phyloP scores from a whole-genome alignment of 371 early-diverging fungal species.

The Mortierella sp. region DNA sequence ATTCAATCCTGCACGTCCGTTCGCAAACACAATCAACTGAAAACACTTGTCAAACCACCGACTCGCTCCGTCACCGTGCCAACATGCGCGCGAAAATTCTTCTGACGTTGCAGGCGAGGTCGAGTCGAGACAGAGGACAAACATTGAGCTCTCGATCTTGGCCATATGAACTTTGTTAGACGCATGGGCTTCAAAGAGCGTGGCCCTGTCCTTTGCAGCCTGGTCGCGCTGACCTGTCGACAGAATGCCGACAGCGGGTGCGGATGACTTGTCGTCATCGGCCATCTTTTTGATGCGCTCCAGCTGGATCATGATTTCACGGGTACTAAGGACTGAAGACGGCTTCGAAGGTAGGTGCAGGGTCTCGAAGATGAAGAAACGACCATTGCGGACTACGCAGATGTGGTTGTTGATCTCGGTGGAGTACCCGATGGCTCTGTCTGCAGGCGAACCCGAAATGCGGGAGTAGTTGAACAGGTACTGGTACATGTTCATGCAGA shows the following conservation, averaged over 20 bases:
- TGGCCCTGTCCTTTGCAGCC: slow-evolving; percentile 65
- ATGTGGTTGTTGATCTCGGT: slow-evolving; percentile 66
- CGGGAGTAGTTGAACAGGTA: slow-evolving; percentile 74
- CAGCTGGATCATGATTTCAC: slow-evolving; percentile 55
- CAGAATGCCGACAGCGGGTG: slow-evolving; percentile 63
- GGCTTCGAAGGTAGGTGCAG: slow-evolving; percentile 67
- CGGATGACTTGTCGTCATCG: slow-evolving; percentile 42
- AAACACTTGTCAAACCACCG: slow-evolving; percentile 94
- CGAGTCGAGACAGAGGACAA: slow-evolving; percentile 91
- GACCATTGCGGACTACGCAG: slow-evolving; percentile 71
- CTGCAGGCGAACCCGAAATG: slow-evolving; percentile 64
- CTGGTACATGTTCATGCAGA: slow-evolving; percentile 76
- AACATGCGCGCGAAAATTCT: slow-evolving; percentile 83
- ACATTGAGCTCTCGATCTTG: slow-evolving; percentile 84
- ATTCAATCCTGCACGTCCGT: slow-evolving; percentile 93
- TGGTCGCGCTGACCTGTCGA: slow-evolving; percentile 66
- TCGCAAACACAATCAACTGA: slow-evolving; percentile 92
- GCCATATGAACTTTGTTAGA: slow-evolving; percentile 77
- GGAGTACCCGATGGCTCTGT: slow-evolving; percentile 60
- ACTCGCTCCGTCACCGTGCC: slow-evolving; percentile 95
- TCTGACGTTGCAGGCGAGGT: slow-evolving; percentile 83
- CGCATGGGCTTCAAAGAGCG: slow-evolving; percentile 74
- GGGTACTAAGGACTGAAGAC: slow-evolving; percentile 50
- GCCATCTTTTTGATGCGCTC: slow-evolving; percentile 56
- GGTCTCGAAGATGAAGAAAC: slow-evolving; percentile 76